Evolutionary conservation across 352 stramenopile species (phyloP).

Genomic region (Plasmopara viticola): DNA sequence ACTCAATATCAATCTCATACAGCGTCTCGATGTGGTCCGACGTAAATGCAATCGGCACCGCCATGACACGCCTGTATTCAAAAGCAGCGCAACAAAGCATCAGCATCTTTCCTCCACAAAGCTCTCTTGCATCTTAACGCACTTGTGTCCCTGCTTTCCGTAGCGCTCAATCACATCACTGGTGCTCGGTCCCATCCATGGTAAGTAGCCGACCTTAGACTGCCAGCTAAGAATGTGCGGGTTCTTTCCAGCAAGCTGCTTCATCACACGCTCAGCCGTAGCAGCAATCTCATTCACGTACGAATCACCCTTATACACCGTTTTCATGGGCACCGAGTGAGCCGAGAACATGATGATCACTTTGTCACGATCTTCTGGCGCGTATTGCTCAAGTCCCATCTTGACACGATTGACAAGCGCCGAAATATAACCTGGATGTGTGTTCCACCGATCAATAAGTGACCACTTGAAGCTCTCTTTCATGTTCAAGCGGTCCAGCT

Average conservation of each 20-base stretch:
- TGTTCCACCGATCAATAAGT: conserved; percentile 91
- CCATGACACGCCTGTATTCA: conserved; percentile 82
- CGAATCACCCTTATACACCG: conserved; percentile 84
- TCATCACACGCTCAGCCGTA: conserved; percentile 70
- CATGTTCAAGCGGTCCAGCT: conserved; percentile 85
- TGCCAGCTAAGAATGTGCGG: conserved; percentile 93
- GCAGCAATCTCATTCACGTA: conserved; percentile 84
- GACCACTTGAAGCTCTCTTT: conserved; percentile 78
- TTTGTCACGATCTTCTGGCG: conserved; percentile 81
- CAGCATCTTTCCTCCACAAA: neutral
- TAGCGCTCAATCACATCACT: conserved; percentile 92
- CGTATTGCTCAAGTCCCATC: conserved; percentile 89
- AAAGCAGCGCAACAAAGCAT: conserved; percentile 6
- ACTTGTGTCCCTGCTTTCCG: conserved; percentile 89
- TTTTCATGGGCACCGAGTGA: conserved; percentile 87
- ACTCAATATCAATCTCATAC: conserved; percentile 99
- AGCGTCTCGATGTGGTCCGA: conserved; percentile 99
- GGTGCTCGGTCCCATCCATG: conserved; percentile 98
- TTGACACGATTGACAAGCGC: conserved; percentile 90
- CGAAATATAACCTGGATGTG: conserved; percentile 93
- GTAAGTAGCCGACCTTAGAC: conserved; percentile 95
- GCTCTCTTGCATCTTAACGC: conserved; percentile 9
- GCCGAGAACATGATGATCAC: conserved; percentile 89
- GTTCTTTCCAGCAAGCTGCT: conserved; percentile 57
- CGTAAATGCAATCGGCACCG: conserved; percentile 98